These are phyloP conservation scores for Echites panduratus DNA, from an alignment of 257 asterid species.

Conservation along the genomic window DNA sequence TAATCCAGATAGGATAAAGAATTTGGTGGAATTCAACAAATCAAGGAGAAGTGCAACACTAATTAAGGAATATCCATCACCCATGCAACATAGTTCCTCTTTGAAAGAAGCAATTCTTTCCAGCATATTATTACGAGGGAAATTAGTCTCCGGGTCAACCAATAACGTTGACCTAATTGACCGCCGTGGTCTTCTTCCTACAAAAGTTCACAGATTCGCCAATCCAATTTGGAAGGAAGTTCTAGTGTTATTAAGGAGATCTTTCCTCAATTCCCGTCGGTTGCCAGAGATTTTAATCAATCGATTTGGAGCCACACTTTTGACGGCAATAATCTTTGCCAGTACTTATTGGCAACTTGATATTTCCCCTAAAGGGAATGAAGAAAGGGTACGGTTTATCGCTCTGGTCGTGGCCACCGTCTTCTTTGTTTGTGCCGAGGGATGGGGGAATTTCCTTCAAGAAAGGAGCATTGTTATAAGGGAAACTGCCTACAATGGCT, in stretches of 20 bases:
- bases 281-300: conserved; percentile 63
- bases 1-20: conserved; percentile 57
- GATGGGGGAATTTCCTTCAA: conserved; percentile 54
- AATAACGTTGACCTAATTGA: conserved; percentile 5
- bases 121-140: conserved; percentile 58
- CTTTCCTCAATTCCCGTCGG: conserved; percentile 49
- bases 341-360: conserved; percentile 71
- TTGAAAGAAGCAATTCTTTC: conserved; percentile 66
- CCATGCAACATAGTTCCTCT: conserved; percentile 27
- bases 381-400: conserved; percentile 56
- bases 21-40: conserved; percentile 54
- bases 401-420: conserved; percentile 72
- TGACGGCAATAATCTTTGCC: conserved; percentile 60
- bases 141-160: conserved; percentile 56
- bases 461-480: conserved; percentile 72
- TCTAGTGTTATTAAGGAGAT: conserved; percentile 40
- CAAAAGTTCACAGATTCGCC: conserved; percentile 55
- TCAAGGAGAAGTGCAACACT: conserved; percentile 37
- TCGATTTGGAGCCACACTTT: conserved; percentile 48
- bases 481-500: conserved; percentile 68
- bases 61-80: background rate
- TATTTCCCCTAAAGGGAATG: conserved; percentile 58
- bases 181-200: conserved; percentile 5
- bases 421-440: conserved; percentile 77
- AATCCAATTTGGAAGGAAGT: conserved; percentile 63